Base-by-base conservation (phyloP, 225 moss, liverwort and hornwort species). In the Polytrichum formosum region DNA sequence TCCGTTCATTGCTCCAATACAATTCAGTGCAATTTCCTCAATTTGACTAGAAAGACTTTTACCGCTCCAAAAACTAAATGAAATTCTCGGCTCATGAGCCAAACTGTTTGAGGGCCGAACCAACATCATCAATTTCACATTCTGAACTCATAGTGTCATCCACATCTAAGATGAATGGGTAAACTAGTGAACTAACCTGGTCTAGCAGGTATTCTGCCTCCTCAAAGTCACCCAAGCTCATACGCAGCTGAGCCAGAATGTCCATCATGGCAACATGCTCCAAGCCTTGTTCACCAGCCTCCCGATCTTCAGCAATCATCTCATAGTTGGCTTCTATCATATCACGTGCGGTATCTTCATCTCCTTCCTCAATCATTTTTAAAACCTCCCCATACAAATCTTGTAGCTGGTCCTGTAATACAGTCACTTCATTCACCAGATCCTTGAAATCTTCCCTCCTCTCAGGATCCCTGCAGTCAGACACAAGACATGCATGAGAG, bases 211-310 rank as follows among this genome's bases (percentile, higher is more conserved):
- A 72, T 74, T 90, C 91, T 20, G 91, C 85, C 72, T 77, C 85
- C 25, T 87, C 87, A 73, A 76, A 80, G 63, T 93, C 90, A 67
- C 89, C 90, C 91, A 93, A 81, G 77, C 86, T 83, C 90, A 96
- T 85, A 62, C 83, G 87, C 66, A 93, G 79, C 59, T 93, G 93
- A 56, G 96, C 93, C 64, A 96, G 74, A 73, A 89, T 86, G 81
- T 96, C 96, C 54, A 96, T 84, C 83, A 89, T 93, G 23, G 96
- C 93, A 77, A 86, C 80, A 77, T 96, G 93, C 84, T 96, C 93
- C 72, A 93, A 80, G 69, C 93, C 90, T 78, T 81, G 79, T 17
- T 87, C 72, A 55, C 96, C 96, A n/a, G 75, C 70, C 67, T 93
- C 90, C 69, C 91, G 75, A 75, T 96, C 91, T 74, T 96, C 91